Evolutionary conservation across 441 rosid species (phyloP), one percentile per base, ranked within the genome.

Genomic region (Theobroma grandiflorum): DNA sequence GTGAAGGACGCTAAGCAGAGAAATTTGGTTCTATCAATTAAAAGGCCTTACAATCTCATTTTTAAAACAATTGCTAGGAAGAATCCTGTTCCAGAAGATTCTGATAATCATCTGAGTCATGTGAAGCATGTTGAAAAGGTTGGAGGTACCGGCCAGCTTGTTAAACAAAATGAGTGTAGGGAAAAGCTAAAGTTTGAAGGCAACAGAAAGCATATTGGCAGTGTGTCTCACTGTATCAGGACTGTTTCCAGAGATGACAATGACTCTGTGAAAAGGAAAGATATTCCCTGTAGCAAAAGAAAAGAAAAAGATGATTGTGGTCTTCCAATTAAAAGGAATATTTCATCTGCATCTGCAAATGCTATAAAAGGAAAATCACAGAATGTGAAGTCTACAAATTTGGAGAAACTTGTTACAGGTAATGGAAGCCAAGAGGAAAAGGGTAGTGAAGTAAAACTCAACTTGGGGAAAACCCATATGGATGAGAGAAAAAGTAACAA

Each of bases 1-100:
- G 86, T 95, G 85, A 87, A 92, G 83, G 98, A 97, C 86, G 98
- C 98, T 47, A 88, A 89, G 77, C 89, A 90, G 85, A 93, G 99
- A 86, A 91, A 87, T 59, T 84, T 90, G 89, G 82, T 95, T 58
- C 71, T 94, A 62, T 84, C 98, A 58, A 78, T 88, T 49, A 88
- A 84, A 84, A 87, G 81, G 82, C 98, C 99, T 9, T 97, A 95
- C 77, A 68, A 70, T 66, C 84, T 74, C 64, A 84, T 81, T 81
- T 89, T 90, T 66, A 87, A 86, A 86, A 75, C 81, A 65, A 75
- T 78, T 71, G 33, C 20, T 50, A 74, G 85, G 78, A 87, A 86
- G 65, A 77, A 63, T 15, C 18, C 65, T 26, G 79, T 72, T 50
- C 67, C 73, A 22, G 75, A 81, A 38, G 83, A 83, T 73, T 84